These are phyloP conservation scores for Nevesoporus exiguus DNA, from an alignment of 768 basidiomycete genomes.

Conservation along the genomic window DNA sequence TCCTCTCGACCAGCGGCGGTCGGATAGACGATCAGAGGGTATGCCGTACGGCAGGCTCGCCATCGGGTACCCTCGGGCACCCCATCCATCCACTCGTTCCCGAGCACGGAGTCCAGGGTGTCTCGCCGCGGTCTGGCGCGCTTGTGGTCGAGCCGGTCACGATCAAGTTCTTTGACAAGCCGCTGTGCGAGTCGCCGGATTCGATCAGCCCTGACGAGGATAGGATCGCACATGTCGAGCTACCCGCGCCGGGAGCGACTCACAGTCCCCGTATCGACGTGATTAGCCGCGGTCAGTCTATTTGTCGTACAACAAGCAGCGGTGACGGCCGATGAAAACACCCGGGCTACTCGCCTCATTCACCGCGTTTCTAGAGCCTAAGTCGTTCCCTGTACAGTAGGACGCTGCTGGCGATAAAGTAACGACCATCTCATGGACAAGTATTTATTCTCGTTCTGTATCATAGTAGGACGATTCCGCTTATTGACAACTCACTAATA, in stretches of 20 bases:
- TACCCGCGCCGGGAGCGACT: background rate
- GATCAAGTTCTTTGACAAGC: constrained; percentile 5
- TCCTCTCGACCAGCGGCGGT: background rate
- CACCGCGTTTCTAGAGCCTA: background rate
- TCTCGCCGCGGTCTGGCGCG: background rate
- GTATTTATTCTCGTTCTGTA: background rate
- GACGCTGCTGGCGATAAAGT: background rate
- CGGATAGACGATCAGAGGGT: background rate
- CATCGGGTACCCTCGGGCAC: background rate
- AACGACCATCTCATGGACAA: background rate
- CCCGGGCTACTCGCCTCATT: background rate
- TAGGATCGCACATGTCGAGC: background rate
- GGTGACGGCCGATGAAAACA: background rate
- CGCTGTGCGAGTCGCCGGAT: constrained; percentile 25
- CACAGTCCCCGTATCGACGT: background rate
- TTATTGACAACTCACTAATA: background rate
- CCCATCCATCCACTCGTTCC: background rate
- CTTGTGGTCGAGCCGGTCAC: constrained; percentile 1
- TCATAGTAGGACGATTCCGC: constrained; percentile 5
- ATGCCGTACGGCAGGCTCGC: background rate
- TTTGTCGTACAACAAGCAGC: background rate
- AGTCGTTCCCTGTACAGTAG: background rate
- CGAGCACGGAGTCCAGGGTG: background rate
- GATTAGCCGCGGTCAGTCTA: background rate
- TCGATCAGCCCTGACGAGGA: constrained; percentile 5